phyloP scores from a whole-genome alignment of 2,329 filamentous ascomycete genomes.

The Cordyceps cateniannulata region DNA sequence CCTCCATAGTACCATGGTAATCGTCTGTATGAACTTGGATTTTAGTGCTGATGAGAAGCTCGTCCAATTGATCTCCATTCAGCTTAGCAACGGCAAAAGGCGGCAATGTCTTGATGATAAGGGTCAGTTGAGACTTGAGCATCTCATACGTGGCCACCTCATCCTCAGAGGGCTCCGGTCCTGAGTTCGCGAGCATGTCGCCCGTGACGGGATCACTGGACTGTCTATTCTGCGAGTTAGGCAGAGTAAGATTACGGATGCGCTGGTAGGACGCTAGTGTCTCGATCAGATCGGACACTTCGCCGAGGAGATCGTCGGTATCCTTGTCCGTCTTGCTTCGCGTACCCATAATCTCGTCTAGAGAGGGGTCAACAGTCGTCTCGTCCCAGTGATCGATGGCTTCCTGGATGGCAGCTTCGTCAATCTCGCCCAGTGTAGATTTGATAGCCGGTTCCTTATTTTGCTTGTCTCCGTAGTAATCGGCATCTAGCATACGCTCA shows the following conservation, averaged over 20 bases:
- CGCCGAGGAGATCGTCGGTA: conserved; percentile 61
- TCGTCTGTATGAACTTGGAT: conserved; percentile 67
- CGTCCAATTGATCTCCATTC: conserved; percentile 77
- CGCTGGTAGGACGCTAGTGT: conserved; percentile 73
- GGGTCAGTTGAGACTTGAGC: conserved; percentile 65
- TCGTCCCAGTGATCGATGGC: conserved; percentile 55
- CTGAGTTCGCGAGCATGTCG: conserved; percentile 62
- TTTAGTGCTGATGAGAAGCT: conserved; percentile 74
- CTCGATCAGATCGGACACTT: conserved; percentile 70
- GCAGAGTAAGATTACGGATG: conserved; percentile 66
- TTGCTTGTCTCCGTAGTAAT: conserved; percentile 36
- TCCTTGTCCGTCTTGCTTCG: conserved; percentile 58
- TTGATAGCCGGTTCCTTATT: conserved; percentile 30
- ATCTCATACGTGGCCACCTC: conserved; percentile 60
- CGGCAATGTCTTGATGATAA: conserved; percentile 69
- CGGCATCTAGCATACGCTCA: conserved; percentile 54
- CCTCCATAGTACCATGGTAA: conserved; percentile 74
- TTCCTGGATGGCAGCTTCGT: conserved; percentile 46
- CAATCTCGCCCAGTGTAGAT: conserved; percentile 31
- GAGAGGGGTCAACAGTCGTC: conserved; percentile 48
- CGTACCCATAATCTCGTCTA: conserved; percentile 45
- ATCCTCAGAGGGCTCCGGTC: conserved; percentile 59
- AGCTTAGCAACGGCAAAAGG: conserved; percentile 82
- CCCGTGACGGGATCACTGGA: conserved; percentile 56
- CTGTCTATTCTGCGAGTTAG: conserved; percentile 55